Base-by-base conservation (phyloP, 2,329 filamentous ascomycete species). In the Bisporella sp. region DNA sequence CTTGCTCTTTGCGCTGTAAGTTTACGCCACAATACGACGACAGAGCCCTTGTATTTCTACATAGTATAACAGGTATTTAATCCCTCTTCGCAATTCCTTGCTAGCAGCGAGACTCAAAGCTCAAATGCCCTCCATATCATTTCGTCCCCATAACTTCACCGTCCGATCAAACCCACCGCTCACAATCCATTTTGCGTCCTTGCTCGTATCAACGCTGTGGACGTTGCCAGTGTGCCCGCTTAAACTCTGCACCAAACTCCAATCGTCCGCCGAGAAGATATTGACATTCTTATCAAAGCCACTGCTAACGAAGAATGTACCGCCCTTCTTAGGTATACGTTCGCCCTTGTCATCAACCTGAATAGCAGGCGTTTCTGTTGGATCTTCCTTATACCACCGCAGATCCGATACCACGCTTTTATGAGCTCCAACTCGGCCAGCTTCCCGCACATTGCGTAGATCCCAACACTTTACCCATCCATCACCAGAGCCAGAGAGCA, bases 381-480 rank as follows among this genome's bases (percentile, higher is more conserved):
- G 81, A 46, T 88, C 86, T 64, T 96, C 91, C 68, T 93, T 95
- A 72, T 86, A 97, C 89, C 93, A 97, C 55, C 90, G 78, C 56
- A 99, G 71, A 67, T 99, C 93, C 1, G 90, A 93, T 6, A 99
- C 91, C 33, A 93, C 87, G 57, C 89, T 92, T 46, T 82, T 85
- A 67, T 99, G 93, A 5, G 93, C 92, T 45, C 92, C 93, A 44
- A 99, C 86, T 13, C 87, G 88, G 9, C 89, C 92, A 0, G 81
- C 85, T 56, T 84, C 84, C 60, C 87, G 81, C 45, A 97, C 91
- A 62, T 93, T 92, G 43, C 93, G 83, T 47, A 99, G 77, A 65
- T 99, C 93, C 93, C 93, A 99, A 70, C 92, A 96, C 69, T 96
- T 97, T 63, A 96, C 84, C 80, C 93, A 97, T 13, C 92, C 92